phyloP scores from a whole-genome alignment of 176 grass and related monocot genomes.

The Avena sativa region DNA sequence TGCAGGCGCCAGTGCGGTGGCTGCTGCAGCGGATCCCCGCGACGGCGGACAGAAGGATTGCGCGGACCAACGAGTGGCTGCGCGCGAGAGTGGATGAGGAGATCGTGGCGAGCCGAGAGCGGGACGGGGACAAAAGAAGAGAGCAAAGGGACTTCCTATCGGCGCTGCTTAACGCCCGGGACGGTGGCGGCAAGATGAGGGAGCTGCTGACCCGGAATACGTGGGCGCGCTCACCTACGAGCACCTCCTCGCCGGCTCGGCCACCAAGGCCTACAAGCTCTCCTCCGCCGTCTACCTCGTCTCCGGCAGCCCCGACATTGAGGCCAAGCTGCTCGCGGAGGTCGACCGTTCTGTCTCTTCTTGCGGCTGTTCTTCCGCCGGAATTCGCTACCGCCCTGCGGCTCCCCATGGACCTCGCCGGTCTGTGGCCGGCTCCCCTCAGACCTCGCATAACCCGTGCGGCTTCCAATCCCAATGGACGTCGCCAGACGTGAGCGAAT shows the following conservation, averaged over 20 bases:
- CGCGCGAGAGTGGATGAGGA: constrained; percentile 55
- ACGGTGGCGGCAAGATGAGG: constrained; percentile 43
- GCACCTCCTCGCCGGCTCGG: constrained; percentile 81
- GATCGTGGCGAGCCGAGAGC: constrained; percentile 51
- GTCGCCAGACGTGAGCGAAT: too few relatives aligned
- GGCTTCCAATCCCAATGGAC: too few relatives aligned
- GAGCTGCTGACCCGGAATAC: constrained; percentile 74
- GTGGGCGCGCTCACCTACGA: constrained; percentile 80
- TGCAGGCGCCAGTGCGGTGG: constrained; percentile 52
- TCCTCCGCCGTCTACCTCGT: constrained; percentile 75
- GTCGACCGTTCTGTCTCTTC: constrained; percentile 42
- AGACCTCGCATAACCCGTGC: too few relatives aligned
- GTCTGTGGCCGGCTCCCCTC: too few relatives aligned
- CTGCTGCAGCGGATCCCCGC: constrained; percentile 52
- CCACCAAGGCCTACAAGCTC: constrained; percentile 72
- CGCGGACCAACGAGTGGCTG: constrained; percentile 56
- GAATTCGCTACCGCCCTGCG: too few relatives aligned
- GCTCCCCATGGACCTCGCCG: too few relatives aligned
- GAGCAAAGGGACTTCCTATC: constrained; percentile 67
- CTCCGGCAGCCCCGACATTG: constrained; percentile 60
- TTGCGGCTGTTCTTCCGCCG: too few relatives aligned
- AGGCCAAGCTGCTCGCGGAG: constrained; percentile 64
- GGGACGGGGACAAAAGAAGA: neutral
- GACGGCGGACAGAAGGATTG: constrained; percentile 60
- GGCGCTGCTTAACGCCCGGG: constrained; percentile 64